A percentile compares a stretch with the other conserved stretches of the same genome.
These are phyloP conservation scores for Fusarium sambucinum DNA, from an alignment of 2,329 filamentous ascomycete genomes.

Conservation along the genomic window DNA sequence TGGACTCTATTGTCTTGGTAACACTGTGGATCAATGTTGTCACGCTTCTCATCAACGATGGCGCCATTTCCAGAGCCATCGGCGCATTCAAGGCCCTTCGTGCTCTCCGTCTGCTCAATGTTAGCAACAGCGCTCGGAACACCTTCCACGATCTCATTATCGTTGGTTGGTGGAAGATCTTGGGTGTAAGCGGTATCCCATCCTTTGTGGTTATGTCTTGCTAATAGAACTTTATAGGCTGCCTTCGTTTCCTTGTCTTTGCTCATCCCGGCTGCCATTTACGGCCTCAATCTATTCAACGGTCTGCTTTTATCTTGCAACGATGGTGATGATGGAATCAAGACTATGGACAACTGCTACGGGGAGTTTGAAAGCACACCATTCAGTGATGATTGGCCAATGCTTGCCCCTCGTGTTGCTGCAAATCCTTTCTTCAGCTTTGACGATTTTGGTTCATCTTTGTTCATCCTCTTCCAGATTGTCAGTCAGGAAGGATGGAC, in stretches of 20 bases:
- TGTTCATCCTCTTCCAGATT: slow-evolving; percentile 98
- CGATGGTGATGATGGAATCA: slow-evolving; percentile 64
- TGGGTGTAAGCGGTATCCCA: slow-evolving; percentile 70
- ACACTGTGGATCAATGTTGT: slow-evolving; percentile 96
- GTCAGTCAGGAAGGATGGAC: slow-evolving; percentile 99
- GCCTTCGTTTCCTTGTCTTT: slow-evolving; percentile 95
- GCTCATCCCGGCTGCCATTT: slow-evolving; percentile 95
- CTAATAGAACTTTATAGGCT: slow-evolving; percentile 60
- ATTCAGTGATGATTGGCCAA: slow-evolving; percentile 78
- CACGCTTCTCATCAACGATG: slow-evolving; percentile 83
- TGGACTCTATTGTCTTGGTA: slow-evolving; percentile 89
- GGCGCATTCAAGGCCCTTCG: slow-evolving; percentile 97
- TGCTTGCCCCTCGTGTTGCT: slow-evolving; percentile 85
- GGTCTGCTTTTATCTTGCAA: slow-evolving; percentile 86
- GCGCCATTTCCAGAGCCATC: slow-evolving; percentile 87
- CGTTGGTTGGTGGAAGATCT: slow-evolving; percentile 91
- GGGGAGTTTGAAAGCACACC: slow-evolving; percentile 84
- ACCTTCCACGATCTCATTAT: slow-evolving; percentile 98
- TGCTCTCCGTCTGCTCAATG: slow-evolving; percentile 90
- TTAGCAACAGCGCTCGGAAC: slow-evolving; percentile 94
- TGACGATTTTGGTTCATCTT: slow-evolving; percentile 90
- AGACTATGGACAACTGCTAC: slow-evolving; percentile 78
- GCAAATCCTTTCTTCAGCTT: slow-evolving; percentile 90
- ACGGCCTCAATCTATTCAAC: slow-evolving; percentile 92
- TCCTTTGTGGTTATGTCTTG: not conserved